A percentile compares a stretch with the other conserved stretches of the same genome.
Conservation (phyloP, 768 basidiomycete genomes). For the Leccinum variicolor region DNA sequence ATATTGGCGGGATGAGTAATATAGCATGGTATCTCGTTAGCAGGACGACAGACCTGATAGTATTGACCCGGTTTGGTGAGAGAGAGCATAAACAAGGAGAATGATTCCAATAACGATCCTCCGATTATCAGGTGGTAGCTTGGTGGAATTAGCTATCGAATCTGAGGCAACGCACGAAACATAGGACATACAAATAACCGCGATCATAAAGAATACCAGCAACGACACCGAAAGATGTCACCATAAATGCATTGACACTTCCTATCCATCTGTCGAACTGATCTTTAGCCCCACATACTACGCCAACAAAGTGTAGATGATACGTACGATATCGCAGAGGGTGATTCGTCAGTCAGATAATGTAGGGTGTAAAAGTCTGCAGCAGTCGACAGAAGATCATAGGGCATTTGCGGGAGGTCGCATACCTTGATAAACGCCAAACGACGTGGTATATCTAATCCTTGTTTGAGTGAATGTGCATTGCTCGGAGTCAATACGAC, state of each 20-base stretch:
- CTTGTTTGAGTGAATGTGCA: neutral
- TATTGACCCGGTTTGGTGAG: conserved; percentile 38
- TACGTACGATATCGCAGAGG: conserved; percentile 38
- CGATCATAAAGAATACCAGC: conserved; percentile 47
- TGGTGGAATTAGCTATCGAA: conserved; percentile 1
- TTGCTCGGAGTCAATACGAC: neutral
- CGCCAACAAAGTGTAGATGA: neutral
- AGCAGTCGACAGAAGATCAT: neutral
- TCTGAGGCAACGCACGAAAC: neutral
- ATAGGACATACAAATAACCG: conserved; percentile 43
- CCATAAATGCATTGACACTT: conserved; percentile 41
- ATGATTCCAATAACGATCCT: conserved; percentile 42
- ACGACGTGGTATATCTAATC: conserved; percentile 33
- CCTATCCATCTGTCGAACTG: conserved; percentile 39
- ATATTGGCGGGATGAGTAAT: neutral
- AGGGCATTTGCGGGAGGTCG: neutral
- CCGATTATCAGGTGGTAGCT: conserved; percentile 45
- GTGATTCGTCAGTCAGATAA: conserved; percentile 32
- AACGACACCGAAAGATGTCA: conserved; percentile 36
- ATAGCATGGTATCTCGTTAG: neutral
- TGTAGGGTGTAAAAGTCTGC: conserved; percentile 38
- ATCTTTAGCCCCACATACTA: neutral
- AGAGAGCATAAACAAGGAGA: conserved; percentile 44
- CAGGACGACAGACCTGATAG: conserved; percentile 36
- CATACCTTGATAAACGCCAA: conserved; percentile 40